Percentiles rank a stretch among this genome's conserved stretches.
phyloP scores from a whole-genome alignment of 2,329 filamentous ascomycete genomes.

The Colletotrichum filicis region DNA sequence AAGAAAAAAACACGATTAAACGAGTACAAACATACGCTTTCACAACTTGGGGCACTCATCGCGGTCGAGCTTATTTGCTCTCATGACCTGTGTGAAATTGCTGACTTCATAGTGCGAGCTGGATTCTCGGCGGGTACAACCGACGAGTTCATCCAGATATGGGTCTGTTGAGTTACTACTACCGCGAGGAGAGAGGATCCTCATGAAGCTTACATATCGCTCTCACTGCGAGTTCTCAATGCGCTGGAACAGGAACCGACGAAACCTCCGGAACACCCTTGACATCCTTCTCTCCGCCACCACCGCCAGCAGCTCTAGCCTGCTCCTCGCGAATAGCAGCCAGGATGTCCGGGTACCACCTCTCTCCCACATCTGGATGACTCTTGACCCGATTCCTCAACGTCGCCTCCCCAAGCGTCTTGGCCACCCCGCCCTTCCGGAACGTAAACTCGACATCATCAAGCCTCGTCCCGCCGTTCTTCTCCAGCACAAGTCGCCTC shows the following conservation, averaged over 20 bases:
- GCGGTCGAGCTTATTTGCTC: neutral
- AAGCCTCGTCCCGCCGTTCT: constrained; percentile 64
- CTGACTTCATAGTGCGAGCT: neutral
- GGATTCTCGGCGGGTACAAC: neutral
- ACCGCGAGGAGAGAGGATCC: neutral
- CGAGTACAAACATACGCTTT: neutral
- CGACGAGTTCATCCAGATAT: neutral
- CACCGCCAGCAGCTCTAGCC: constrained; percentile 47
- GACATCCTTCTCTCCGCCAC: constrained; percentile 39
- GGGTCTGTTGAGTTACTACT: neutral
- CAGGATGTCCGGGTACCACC: constrained; percentile 78
- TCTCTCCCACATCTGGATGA: constrained; percentile 86
- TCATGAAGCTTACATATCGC: neutral
- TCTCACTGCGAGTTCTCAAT: neutral
- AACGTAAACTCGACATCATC: constrained; percentile 93
- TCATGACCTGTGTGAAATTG: neutral
- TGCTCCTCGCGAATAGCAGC: constrained; percentile 69
- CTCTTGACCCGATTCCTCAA: constrained; percentile 87
- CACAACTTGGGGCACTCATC: neutral
- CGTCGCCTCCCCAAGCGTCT: constrained; percentile 83
- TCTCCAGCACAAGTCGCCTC: constrained; percentile 67
- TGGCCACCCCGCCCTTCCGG: constrained; percentile 72
- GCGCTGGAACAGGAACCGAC: neutral
- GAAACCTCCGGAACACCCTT: neutral
- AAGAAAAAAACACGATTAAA: constrained; percentile 18